These are phyloP conservation scores for Didymella pinodella DNA, from an alignment of 2,329 filamentous ascomycete genomes.

Conservation along the genomic window DNA sequence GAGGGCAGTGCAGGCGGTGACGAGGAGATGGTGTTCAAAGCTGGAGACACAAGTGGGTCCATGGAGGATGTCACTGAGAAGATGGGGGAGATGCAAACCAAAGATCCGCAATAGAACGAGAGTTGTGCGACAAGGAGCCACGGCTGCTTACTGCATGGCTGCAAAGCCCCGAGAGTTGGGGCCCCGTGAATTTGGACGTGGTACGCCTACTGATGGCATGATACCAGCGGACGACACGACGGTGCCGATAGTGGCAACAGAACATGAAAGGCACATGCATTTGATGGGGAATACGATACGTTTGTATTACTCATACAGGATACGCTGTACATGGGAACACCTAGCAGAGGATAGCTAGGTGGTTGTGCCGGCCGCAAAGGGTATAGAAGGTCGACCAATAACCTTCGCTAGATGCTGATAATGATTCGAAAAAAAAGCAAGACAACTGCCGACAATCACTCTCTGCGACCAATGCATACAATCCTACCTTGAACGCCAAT, in stretches of 20 bases:
- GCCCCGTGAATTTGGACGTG: neutral
- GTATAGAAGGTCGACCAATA: slow-evolving; percentile 15
- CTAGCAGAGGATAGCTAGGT: neutral
- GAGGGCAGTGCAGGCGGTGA: slow-evolving; percentile 30
- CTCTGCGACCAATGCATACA: neutral
- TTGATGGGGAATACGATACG: slow-evolving; percentile 14
- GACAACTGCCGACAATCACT: slow-evolving; percentile 1
- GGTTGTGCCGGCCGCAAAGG: slow-evolving; percentile 8
- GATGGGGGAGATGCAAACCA: slow-evolving; percentile 44
- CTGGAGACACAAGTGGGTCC: slow-evolving; percentile 23
- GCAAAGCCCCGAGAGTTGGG: neutral
- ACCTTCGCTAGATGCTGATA: slow-evolving; percentile 7
- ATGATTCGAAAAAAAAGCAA: slow-evolving; percentile 8
- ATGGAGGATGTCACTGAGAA: slow-evolving; percentile 45
- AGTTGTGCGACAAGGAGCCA: neutral
- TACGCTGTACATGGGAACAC: neutral
- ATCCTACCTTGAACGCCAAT: slow-evolving; percentile 31
- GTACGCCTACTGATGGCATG: neutral
- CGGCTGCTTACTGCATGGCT: neutral
- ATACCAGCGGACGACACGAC: neutral
- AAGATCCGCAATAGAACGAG: slow-evolving; percentile 22
- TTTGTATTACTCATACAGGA: slow-evolving; percentile 10
- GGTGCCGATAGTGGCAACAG: neutral
- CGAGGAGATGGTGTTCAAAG: slow-evolving; percentile 24
- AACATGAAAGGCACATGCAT: neutral